Conservation (phyloP, 2,329 filamentous ascomycete genomes). For the Talaromyces sp. region DNA sequence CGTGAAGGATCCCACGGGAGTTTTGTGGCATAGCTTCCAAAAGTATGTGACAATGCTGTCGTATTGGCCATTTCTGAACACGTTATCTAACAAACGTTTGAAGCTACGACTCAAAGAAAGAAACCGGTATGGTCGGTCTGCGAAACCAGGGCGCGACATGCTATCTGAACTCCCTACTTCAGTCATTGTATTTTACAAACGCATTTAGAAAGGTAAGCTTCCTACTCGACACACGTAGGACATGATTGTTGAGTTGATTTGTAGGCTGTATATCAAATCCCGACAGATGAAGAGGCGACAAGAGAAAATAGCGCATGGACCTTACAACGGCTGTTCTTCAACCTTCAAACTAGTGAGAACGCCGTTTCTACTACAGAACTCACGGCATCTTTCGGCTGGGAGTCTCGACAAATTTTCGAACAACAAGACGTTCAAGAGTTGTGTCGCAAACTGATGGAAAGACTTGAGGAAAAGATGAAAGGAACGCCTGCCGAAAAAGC, state of each 20-base stretch:
- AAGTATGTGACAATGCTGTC: constrained; percentile 31
- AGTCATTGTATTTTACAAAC: constrained; percentile 84
- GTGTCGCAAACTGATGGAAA: constrained; percentile 94
- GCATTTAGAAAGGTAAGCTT: constrained; percentile 77
- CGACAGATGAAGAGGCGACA: constrained; percentile 78
- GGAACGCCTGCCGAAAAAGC: constrained; percentile 87
- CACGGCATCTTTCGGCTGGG: constrained; percentile 96
- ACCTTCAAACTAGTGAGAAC: constrained; percentile 77
- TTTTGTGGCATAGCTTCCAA: constrained; percentile 48
- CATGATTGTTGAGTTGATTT: neutral
- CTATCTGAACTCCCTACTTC: constrained; percentile 79
- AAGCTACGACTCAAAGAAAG: constrained; percentile 95
- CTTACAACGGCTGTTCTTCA: constrained; percentile 89
- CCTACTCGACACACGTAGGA: neutral
- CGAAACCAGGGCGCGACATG: constrained; percentile 96
- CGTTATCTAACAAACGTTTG: neutral
- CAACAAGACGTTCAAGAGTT: constrained; percentile 98
- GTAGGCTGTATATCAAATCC: constrained; percentile 93
- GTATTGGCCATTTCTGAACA: neutral
- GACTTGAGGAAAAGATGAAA: constrained; percentile 97
- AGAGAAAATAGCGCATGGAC: constrained; percentile 88
- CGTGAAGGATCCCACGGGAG: constrained; percentile 49
- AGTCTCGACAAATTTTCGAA: constrained; percentile 95
- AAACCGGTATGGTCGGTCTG: constrained; percentile 93
- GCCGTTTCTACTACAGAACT: constrained; percentile 90